A percentile compares a stretch with the other conserved stretches of the same genome.
phyloP scores from a whole-genome alignment of 257 asterid genomes.

The Solanum appendiculatum region DNA sequence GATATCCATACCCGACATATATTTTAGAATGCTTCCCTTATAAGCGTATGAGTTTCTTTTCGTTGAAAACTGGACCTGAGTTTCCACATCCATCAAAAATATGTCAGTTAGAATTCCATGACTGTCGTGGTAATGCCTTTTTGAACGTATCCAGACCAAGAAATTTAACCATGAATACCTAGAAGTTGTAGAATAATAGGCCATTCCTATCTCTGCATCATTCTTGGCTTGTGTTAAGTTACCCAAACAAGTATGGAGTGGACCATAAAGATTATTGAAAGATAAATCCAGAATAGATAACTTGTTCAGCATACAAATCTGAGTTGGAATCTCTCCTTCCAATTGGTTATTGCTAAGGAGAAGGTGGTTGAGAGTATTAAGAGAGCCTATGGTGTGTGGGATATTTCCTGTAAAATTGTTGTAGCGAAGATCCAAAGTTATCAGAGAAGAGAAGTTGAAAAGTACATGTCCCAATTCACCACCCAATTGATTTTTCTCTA shows the following conservation, averaged over 20 bases:
- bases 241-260: not conserved
- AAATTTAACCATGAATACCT: accelerated
- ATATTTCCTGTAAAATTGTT: not conserved
- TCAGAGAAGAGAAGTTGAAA: not conserved
- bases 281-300: not conserved
- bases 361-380: not conserved
- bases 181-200: not conserved
- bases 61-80: not conserved
- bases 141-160: not conserved
- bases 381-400: not conserved
- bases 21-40: not conserved
- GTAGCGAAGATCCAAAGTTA: not conserved
- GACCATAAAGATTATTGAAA: not conserved
- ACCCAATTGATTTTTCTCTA: not conserved
- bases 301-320: not conserved
- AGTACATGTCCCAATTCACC: not conserved
- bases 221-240: not conserved
- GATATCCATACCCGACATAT: not conserved
- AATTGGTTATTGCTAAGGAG: not conserved
- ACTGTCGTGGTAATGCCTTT: not conserved
- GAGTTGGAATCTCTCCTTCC: not conserved
- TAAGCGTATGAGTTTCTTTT: not conserved
- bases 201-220: not conserved
- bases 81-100: not conserved
- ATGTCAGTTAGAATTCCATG: accelerated